Evolutionary conservation across 2,329 filamentous ascomycete species (phyloP), one percentile per base, ranked within the genome.

Genomic region (Aureobasidium sp.): DNA sequence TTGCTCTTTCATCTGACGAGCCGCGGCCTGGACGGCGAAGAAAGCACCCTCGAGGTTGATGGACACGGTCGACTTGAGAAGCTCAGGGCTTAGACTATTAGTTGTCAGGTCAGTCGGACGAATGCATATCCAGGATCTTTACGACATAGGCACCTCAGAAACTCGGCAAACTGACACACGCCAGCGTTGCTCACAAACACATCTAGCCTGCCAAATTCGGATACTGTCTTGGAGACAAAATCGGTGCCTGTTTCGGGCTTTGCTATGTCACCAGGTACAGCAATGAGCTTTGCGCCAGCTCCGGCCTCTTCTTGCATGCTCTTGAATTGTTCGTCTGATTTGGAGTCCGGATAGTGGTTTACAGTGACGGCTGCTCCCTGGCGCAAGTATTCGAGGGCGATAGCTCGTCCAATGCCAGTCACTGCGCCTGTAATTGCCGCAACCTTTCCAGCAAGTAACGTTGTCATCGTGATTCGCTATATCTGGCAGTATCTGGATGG

Each of bases 21-120:
- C 91, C 1, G 90, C 91, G 0, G 91, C 89, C 78, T 96, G 91
- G 24, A 89, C 87, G 39, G 89, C 82, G 77, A 91, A 92, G 77
- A 95, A 96, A n/a, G 91, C 89, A 48, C 91, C 91, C 67, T 87
- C 85, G 66, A 96, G 85, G 75, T 96, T 96, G 54, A 89, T 93
- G 40, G 82, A 79, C 44, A 95, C 79, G 2, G 91, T 95, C 60
- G 80, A 79, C 64, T 82, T 77, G 70, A 91, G 88, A 60, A 95
- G 84, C 62, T 87, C 82, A 1, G 85, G 82, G 11, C 84, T 79
- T 47, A 96, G 82, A 22, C 83, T 85, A 62, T 45, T 14, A n/a
- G 44, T 11, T 2, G 39, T 11, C 37, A 12, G n/a, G 17, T 45
- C 3, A 22, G 27, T 45, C 17, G 27, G 37, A 54, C 3, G 27